Evolutionary conservation across 768 basidiomycete genomes (phyloP), one percentile per base, ranked within the genome.

Genomic region (Mycena galopus): DNA sequence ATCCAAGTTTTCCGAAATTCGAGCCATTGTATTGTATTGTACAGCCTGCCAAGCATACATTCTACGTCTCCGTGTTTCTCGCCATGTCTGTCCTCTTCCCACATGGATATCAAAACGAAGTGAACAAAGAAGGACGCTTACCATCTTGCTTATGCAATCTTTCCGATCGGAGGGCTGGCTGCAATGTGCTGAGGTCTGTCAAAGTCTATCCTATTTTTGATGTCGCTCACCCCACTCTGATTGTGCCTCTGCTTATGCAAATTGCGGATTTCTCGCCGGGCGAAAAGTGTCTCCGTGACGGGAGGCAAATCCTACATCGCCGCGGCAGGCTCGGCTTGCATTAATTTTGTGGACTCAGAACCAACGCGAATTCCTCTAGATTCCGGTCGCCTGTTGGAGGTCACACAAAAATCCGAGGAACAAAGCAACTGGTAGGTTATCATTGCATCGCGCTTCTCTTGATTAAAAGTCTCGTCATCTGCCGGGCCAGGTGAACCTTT

Each of bases 401-500:
- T 16, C 14, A 44, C 7, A 6, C 61, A 3, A 47, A 6, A 47
- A 25, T 30, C n/a, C 11, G 16, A 47, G 0, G 17, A 39, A 39
- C 19, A 14, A 23, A 12, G 1, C 3, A n/a, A 42, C 7, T 27
- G 7, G 10, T 3, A 39, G 39, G n/a, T n/a, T n/a, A n/a, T n/a
- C 39, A 3, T 39, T 37, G 8, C 25, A 17, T 59, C 23, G n/a
- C 4, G 19, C 58, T 61, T 55, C 51, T 39, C 27, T 50, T 50
- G 44, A 65, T 53, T 30, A 55, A 71, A 70, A 70, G 30, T 63
- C 4, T 37, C 64, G 64, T 65, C 57, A 71, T 66, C 14, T 12
- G 4, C 35, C 32, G 67, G 37, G 12, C 39, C 25, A 61, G 19
- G 23, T 35, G 21, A 32, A 0, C 17, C n/a, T 29, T 61, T 71